Evolutionary conservation across 2,329 filamentous ascomycete genomes (phyloP), one percentile per base, ranked within the genome.

Genomic region (Pezicula radicicola): DNA sequence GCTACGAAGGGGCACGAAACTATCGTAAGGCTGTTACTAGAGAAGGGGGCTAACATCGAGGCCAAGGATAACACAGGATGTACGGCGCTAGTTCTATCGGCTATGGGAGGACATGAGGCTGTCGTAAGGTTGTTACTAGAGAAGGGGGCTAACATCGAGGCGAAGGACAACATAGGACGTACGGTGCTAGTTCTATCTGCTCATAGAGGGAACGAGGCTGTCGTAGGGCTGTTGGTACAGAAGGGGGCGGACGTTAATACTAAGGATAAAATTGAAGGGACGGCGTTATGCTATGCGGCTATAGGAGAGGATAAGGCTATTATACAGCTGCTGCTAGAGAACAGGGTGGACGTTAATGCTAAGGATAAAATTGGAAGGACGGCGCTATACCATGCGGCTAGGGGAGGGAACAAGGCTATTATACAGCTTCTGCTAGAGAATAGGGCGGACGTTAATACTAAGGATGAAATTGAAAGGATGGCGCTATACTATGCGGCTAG

Each of bases 321-420:
- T 15, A 33, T 51, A 39, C 48, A 36, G 27, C 40, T 50, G 7
- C 16, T 46, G 4, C 27, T 50, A 44, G 48, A 41, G 6, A 6
- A 47, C 3, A 13, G 27, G 18, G 47, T 19, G 6, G 21, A 50
- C 19, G 18, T 49, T 9, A 40, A 37, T 9, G 42, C 28, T 15
- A 49, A 51, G 45, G 46, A 54, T 51, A 28, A 2, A 70, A 79
- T 40, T 30, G 45, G 46, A 9, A 15, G 28, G 16, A 52, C 45
- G 13, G 45, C 21, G n/a, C 51, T 35, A 55, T 28, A 46, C 48
- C 9, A 36, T 16, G 43, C 43, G 8, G 19, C 43, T 19, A 12
- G 7, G 19, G 15, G n/a, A 3, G 43, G 43, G 3, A 3, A 46
- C 13, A 4, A 12, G 3, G 43, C 9, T 7, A 21, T 33, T 4